A percentile compares a stretch with the other conserved stretches of the same genome.
These are phyloP conservation scores for Acanthamoeba castellanii DNA, from an alignment of 208 protist genomes.

Conservation along the genomic window DNA sequence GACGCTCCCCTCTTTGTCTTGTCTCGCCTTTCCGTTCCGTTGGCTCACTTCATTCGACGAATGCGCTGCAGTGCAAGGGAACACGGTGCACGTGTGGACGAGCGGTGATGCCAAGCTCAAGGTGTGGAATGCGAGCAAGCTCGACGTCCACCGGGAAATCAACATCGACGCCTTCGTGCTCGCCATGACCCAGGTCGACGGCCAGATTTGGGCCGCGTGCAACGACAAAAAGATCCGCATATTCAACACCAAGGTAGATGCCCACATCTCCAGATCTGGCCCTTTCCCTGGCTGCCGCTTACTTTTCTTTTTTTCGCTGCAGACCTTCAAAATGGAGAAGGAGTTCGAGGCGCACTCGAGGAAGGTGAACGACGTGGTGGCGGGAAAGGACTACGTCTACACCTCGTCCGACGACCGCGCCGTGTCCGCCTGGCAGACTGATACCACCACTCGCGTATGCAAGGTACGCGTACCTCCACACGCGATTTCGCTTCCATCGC, in stretches of 20 bases:
- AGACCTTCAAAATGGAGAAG: slow-evolving; percentile 34
- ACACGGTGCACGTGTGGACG: neutral
- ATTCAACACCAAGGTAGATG: slow-evolving; percentile 10
- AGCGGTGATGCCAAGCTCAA: slow-evolving; percentile 13
- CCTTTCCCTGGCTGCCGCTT: too few species aligned
- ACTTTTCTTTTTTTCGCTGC: neutral
- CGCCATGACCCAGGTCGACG: slow-evolving; percentile 35
- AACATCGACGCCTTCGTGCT: slow-evolving; percentile 45
- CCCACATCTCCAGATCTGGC: too few species aligned
- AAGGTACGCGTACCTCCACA: neutral
- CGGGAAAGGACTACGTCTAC: neutral
- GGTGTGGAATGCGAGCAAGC: neutral
- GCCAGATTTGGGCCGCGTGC: slow-evolving; percentile 11
- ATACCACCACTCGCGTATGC: neutral
- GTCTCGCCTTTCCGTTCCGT: neutral
- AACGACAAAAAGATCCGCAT: slow-evolving; percentile 67
- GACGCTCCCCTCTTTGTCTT: neutral
- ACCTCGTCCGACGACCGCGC: slow-evolving; percentile 33
- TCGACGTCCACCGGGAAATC: slow-evolving; percentile 13
- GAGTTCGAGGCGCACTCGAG: slow-evolving; percentile 55
- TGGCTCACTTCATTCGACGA: neutral
- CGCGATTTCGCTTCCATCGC: neutral
- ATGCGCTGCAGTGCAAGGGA: neutral
- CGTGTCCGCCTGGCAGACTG: slow-evolving; percentile 24
- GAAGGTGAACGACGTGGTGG: slow-evolving; percentile 65